Conservation (phyloP, 805 yeast genomes). For the Komagataella ulmi region DNA sequence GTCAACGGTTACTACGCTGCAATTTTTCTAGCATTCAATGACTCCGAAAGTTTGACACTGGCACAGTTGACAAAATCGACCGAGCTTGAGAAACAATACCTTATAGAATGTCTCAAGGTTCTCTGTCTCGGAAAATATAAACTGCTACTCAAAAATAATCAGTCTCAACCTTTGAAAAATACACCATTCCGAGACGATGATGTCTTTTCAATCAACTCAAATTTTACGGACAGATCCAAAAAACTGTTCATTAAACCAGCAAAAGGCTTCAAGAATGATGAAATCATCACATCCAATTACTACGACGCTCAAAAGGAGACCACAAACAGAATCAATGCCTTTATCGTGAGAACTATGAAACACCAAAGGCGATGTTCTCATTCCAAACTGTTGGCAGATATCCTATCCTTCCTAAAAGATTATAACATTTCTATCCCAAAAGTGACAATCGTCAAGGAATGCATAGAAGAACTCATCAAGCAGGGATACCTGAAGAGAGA, state of each 20-base stretch:
- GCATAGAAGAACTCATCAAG: not conserved
- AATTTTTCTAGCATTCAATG: constrained; percentile 1
- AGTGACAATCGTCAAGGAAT: not conserved
- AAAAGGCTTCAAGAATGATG: not conserved
- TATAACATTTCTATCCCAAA: not conserved
- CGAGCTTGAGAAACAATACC: not conserved
- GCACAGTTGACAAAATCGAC: not conserved
- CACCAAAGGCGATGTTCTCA: not conserved
- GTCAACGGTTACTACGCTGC: constrained; percentile 1
- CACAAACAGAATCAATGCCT: not conserved
- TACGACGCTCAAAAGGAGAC: not conserved
- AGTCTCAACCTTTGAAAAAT: not conserved
- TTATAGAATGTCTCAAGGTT: not conserved
- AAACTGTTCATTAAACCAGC: not conserved
- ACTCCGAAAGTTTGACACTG: not conserved
- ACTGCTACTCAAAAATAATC: not conserved
- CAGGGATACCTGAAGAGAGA: not conserved
- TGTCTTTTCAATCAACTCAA: not conserved
- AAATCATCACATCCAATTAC: not conserved
- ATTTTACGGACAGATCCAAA: not conserved
- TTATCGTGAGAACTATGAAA: constrained; percentile 1
- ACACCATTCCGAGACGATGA: not conserved
- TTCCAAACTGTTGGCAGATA: not conserved
- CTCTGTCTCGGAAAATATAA: not conserved
- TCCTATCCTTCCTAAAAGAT: not conserved